These are phyloP conservation scores for Phaeodactylum tricornutum DNA, from an alignment of 108 stramenopile genomes.

Conservation along the genomic window DNA sequence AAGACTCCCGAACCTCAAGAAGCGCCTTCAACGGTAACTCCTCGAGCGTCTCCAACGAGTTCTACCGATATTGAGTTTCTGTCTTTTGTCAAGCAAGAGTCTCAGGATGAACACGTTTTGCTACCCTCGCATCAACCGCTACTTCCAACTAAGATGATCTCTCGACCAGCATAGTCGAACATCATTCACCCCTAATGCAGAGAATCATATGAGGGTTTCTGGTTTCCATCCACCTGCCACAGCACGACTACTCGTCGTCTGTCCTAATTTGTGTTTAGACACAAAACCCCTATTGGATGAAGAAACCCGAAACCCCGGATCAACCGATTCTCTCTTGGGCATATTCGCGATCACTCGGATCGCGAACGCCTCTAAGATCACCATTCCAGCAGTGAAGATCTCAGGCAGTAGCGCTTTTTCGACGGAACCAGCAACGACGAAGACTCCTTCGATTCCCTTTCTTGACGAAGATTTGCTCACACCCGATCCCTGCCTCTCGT, in stretches of 20 bases:
- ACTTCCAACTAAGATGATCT: constrained; percentile 75
- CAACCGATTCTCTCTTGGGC: no score
- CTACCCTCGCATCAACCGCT: constrained; percentile 32
- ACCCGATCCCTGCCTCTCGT: constrained; percentile 4
- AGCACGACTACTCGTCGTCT: no score
- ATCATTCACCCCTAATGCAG: constrained; percentile 33
- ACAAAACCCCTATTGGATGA: no score
- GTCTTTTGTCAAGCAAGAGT: constrained; percentile 1
- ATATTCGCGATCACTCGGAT: no score
- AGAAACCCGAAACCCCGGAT: no score
- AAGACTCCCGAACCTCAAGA: neutral
- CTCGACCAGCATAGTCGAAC: constrained; percentile 82
- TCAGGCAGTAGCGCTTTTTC: no score
- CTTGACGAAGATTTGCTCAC: constrained; percentile 2
- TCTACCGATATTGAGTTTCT: constrained; percentile 6
- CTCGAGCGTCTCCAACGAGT: neutral
- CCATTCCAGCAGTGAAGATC: constrained; percentile 88
- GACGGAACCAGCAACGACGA: no score
- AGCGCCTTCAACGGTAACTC: constrained; percentile 2
- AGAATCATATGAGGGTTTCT: no score
- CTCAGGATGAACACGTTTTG: no score
- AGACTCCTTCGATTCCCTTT: constrained; percentile 5
- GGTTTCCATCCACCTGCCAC: no score
- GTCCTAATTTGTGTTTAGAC: no score
- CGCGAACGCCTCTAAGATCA: constrained; percentile 72